phyloP scores from a whole-genome alignment of 192 early-diverging fungal genomes.

The Podila verticillata region DNA sequence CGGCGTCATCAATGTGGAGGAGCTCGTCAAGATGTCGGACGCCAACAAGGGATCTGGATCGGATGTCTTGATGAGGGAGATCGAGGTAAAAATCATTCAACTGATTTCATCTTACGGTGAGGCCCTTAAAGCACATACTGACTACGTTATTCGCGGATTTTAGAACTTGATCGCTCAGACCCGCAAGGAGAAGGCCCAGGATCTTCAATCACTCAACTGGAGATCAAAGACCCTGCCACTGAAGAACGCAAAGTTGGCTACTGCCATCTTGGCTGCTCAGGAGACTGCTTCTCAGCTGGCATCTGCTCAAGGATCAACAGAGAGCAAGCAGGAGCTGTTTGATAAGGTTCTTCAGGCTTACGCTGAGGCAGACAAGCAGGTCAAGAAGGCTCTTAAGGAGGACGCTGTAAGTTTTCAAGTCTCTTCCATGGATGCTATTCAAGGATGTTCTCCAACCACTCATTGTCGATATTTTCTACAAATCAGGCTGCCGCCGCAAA shows the following conservation, averaged over 20 bases:
- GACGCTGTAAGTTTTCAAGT: constrained; percentile 56
- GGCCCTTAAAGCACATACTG: background rate
- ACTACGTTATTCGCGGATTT: background rate
- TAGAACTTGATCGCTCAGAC: constrained; percentile 53
- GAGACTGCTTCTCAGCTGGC: constrained; percentile 49
- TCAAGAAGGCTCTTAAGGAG: constrained; percentile 70
- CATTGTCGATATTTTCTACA: background rate
- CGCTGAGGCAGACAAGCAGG: constrained; percentile 67
- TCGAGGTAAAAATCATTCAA: constrained; percentile 34
- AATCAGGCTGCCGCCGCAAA: constrained; percentile 68
- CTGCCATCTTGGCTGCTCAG: constrained; percentile 57
- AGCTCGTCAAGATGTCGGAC: constrained; percentile 56
- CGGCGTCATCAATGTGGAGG: constrained; percentile 53
- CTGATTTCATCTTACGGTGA: background rate
- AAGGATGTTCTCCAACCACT: background rate
- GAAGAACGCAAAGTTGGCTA: constrained; percentile 55
- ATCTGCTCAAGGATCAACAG: constrained; percentile 26
- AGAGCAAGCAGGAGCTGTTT: constrained; percentile 57
- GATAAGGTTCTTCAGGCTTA: constrained; percentile 65
- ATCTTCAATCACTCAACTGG: constrained; percentile 59
- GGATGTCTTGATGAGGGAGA: constrained; percentile 59
- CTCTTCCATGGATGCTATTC: background rate
- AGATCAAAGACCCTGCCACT: constrained; percentile 53
- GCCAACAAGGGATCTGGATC: constrained; percentile 56
- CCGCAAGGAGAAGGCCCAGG: constrained; percentile 48